phyloP scores from a whole-genome alignment of 2,329 filamentous ascomycete genomes.

The Boeremia lycopersici region DNA sequence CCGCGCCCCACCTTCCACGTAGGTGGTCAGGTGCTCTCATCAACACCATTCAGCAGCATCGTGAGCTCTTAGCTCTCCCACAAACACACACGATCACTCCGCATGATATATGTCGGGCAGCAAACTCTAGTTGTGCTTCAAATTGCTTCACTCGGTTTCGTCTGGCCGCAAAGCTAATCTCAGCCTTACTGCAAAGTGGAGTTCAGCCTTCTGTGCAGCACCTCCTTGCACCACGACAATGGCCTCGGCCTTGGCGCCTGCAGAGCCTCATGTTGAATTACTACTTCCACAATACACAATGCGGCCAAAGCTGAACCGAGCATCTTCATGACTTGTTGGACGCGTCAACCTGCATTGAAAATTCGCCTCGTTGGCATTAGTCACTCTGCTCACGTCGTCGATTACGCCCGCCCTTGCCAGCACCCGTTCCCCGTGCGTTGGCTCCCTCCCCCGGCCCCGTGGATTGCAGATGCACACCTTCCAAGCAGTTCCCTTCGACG shows the following conservation, averaged over 20 bases:
- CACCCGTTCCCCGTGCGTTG: too few relatives aligned
- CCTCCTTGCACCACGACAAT: neutral
- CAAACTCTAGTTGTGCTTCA: neutral
- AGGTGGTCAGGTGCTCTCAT: neutral
- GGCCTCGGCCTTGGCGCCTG: neutral
- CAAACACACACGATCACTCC: neutral
- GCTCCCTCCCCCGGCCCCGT: neutral
- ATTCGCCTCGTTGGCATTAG: neutral
- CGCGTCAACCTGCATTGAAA: neutral
- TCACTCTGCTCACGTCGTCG: neutral
- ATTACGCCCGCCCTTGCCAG: too few relatives aligned
- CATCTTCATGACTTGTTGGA: neutral
- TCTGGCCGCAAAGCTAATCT: too few relatives aligned
- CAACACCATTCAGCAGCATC: neutral
- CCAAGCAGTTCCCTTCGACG: slow-evolving; percentile 65
- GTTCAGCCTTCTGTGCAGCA: neutral
- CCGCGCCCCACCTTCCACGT: neutral
- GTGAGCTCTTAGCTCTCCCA: neutral
- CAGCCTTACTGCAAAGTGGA: neutral
- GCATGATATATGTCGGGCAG: neutral
- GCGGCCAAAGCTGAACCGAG: neutral
- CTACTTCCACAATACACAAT: neutral
- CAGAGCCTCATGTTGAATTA: slow-evolving; percentile 4
- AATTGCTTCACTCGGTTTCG: neutral
- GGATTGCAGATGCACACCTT: slow-evolving; percentile 30